A percentile compares a stretch with the other conserved stretches of the same genome.
Conservation (phyloP, 352 stramenopile species). For the Globisporangium iwayamae region DNA sequence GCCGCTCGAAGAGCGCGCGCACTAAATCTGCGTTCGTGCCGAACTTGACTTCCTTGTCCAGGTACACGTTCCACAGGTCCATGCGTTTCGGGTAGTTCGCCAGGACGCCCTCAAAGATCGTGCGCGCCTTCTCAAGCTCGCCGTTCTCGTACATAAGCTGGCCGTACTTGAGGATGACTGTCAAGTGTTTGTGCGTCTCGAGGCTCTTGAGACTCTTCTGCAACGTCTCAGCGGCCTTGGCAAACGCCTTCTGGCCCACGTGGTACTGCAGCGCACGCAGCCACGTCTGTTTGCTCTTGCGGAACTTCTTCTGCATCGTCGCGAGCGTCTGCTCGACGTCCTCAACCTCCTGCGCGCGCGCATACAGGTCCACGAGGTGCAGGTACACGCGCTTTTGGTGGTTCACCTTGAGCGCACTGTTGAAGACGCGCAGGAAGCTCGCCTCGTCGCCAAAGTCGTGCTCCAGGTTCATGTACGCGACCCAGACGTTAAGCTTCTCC, state of each 20-base stretch:
- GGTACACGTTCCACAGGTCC: conserved; percentile 96
- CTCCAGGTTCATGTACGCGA: conserved; percentile 94
- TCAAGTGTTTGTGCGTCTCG: conserved; percentile 92
- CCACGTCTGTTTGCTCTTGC: conserved; percentile 89
- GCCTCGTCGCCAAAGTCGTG: conserved; percentile 93
- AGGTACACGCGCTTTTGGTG: conserved; percentile 95
- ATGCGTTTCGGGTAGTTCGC: conserved; percentile 95
- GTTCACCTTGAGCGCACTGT: conserved; percentile 91
- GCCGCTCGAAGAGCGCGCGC: conserved; percentile 87
- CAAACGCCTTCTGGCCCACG: conserved; percentile 64
- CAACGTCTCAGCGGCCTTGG: conserved; percentile 83
- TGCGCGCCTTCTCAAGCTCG: conserved; percentile 92
- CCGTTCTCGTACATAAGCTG: conserved; percentile 94
- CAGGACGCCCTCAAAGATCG: conserved; percentile 94
- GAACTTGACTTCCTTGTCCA: conserved; percentile 97
- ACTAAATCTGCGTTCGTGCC: conserved; percentile 76
- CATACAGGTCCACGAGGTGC: conserved; percentile 92
- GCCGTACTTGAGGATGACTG: conserved; percentile 94
- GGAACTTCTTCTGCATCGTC: conserved; percentile 92
- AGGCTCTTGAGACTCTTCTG: conserved; percentile 92
- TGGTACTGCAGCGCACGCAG: conserved; percentile 84
- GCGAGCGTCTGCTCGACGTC: conserved; percentile 72
- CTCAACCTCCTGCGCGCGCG: conserved; percentile 53
- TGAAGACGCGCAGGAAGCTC: conserved; percentile 89
- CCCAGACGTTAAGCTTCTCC: conserved; percentile 98